phyloP scores from a whole-genome alignment of 495 filamentous ascomycete species.

The Zalerion maritima region DNA sequence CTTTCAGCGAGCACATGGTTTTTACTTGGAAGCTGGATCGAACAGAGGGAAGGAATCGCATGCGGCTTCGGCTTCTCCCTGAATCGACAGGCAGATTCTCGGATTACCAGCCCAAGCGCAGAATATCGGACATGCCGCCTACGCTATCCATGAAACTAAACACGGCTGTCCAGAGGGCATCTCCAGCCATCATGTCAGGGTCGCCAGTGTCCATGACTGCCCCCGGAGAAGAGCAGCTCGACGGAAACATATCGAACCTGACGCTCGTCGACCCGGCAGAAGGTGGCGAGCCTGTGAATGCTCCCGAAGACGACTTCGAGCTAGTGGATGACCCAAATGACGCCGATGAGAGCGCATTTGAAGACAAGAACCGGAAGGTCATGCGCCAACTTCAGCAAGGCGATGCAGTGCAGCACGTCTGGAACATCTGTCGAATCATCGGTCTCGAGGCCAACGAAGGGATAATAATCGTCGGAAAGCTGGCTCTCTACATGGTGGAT shows the following conservation, averaged over 20 bases:
- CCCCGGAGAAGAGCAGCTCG: neutral
- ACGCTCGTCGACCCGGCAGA: slow-evolving; percentile 10
- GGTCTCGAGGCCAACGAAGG: slow-evolving; percentile 88
- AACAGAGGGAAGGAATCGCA: slow-evolving; percentile 89
- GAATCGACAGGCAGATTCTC: slow-evolving; percentile 52
- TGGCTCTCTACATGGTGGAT: slow-evolving; percentile 84
- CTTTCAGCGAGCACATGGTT: slow-evolving; percentile 50
- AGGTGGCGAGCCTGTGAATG: slow-evolving; percentile 20
- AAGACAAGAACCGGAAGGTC: slow-evolving; percentile 95
- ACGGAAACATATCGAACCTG: neutral
- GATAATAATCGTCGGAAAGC: slow-evolving; percentile 83
- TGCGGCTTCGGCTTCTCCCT: slow-evolving; percentile 74
- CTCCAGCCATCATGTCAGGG: slow-evolving; percentile 5
- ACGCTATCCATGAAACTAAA: slow-evolving; percentile 26
- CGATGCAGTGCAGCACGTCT: slow-evolving; percentile 84
- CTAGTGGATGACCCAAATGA: slow-evolving; percentile 72
- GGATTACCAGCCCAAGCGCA: slow-evolving; percentile 78
- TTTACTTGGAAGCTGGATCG: slow-evolving; percentile 84
- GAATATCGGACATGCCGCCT: slow-evolving; percentile 20
- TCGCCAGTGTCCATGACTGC: slow-evolving; percentile 4
- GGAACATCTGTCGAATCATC: slow-evolving; percentile 87
- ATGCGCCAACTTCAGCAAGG: slow-evolving; percentile 86
- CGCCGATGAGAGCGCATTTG: slow-evolving; percentile 65
- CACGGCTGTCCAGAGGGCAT: slow-evolving; percentile 17
- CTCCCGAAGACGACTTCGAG: slow-evolving; percentile 81